A percentile compares a stretch with the other conserved stretches of the same genome.
phyloP scores from a whole-genome alignment of 2,329 filamentous ascomycete genomes.

The Alternaria alternata region DNA sequence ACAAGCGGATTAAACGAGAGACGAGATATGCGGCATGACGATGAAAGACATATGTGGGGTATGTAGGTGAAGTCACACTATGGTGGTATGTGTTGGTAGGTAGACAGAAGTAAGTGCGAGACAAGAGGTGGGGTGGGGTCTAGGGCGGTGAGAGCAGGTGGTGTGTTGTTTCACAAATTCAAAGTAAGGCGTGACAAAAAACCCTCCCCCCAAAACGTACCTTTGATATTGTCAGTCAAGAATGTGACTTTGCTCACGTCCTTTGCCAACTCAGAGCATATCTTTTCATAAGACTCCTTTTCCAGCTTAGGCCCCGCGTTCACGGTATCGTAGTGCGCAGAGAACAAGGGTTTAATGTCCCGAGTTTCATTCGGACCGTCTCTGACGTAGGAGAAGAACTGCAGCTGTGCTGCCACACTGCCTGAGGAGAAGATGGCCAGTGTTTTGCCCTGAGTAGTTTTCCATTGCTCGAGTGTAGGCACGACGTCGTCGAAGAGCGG shows the following conservation, averaged over 20 bases:
- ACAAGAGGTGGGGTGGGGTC: constrained; percentile 17
- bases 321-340: constrained; percentile 72
- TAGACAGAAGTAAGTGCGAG: not conserved
- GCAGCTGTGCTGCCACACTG: constrained; percentile 80
- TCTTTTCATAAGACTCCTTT: constrained; percentile 70
- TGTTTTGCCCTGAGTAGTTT: constrained; percentile 57
- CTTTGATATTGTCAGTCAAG: constrained; percentile 78
- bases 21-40: constrained; percentile 11
- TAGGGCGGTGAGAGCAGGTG: constrained; percentile 8
- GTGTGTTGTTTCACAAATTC: constrained; percentile 18
- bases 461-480: constrained; percentile 69
- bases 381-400: constrained; percentile 72
- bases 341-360: constrained; percentile 50
- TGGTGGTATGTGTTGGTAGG: constrained; percentile 2
- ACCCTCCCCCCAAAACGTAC: constrained; percentile 36
- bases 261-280: constrained; percentile 60
- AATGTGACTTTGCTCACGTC: constrained; percentile 71
- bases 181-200: not conserved
- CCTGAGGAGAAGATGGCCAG: constrained; percentile 84
- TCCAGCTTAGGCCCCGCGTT: constrained; percentile 80
- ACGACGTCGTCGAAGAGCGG: constrained; percentile 78
- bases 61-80: constrained; percentile 1
- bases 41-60: not conserved
- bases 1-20: not conserved
- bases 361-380: constrained; percentile 49